Base-by-base conservation (phyloP, 129 eudicot species). In the Flaveria trinervia region DNA sequence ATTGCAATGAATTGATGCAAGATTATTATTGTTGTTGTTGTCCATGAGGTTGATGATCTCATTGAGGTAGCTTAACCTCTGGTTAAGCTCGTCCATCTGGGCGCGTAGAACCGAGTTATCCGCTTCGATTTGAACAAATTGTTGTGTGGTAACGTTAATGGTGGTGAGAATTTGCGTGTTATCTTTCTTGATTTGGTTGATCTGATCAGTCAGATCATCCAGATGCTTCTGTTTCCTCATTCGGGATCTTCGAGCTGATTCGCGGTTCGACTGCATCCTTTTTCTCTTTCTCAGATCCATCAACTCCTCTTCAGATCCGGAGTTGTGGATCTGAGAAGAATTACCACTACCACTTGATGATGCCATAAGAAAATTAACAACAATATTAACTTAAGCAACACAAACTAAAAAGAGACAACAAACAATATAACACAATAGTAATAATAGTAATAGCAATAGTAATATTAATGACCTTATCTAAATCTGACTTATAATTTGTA, bases 221-320 rank as follows among this genome's bases (percentile, higher is more conserved):
- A 91, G 70, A 71, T 87, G 98, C 52, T 91, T 84, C 82, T 94
- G 98, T 72, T 89, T 94, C 25, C 92, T 78, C 89, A 87, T 78
- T 75, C 98, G 77, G 15, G 98, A 94, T 77, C 98, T 69, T 28
- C 91, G 79, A 5, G 98, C 98, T 14, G 98, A 94, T 82, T 94
- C 98, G 0, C 98, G 85, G 78, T 94, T 94, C 25, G 97, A 94
- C 80, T 73, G 80, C 98, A 91, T 94, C 76, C 97, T 81, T 79
- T 94, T 94, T 8, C 97, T 50, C 77, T 94, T 94, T 82, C 97
- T 87, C 51, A 86, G 88, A 66, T 91, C 90, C 84, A 85, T 50
- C 76, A 79, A 61, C 25, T 88, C 85, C 46, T 72, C 87, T 20
- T 89, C 98, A 25, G 96, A 87, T 26, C 97, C 93, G n/a, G 92